Base-by-base conservation (phyloP, 202 grass and related monocot genomes). In the Cymbopogon flexuosus region DNA sequence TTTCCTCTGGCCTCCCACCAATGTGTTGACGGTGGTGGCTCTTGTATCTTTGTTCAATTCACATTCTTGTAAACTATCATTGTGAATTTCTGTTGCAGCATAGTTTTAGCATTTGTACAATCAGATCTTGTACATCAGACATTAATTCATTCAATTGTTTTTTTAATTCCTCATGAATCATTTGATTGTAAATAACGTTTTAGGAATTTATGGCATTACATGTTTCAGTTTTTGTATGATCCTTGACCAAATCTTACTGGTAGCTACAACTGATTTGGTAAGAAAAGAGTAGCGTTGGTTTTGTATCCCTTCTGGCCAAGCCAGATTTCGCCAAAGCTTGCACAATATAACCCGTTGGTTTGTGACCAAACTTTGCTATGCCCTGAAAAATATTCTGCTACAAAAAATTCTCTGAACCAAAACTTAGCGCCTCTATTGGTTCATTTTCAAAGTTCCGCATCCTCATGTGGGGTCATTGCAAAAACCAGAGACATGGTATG, bases 61-160 rank as follows among this genome's bases (percentile, higher is more conserved):
- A 81, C 71, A 86, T 93, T 86, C 85, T 84, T 93, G 78, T 78
- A 80, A 80, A 78, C 85, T 91, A 84, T 76, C 82, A 78, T 84
- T 91, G 83, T 97, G 90, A 88, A 93, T 84, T 89, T 84, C 73
- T 11, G 72, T 88, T 47, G 81, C 75, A 91, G 90, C 84, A 84
- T 93, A 93, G 91, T 89, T 91, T 86, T 93, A 93, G 89, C 80
- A 83, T 74, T 79, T 91, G 81, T 93, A 93, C 76, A 76, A 89
- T 84, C 66, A 86, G 78, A 86, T 64, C 74, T 86, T 90, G 85
- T 89, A 93, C 88, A 93, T 85, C 88, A 93, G 87, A 85, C 65
- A 97, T 93, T 83, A 81, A 97, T 97, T 93, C 81, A 97, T 97
- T 97, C 85, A 79, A 88, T 93, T 90, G 60, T 89, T 92, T 37